Conservation (phyloP, 148 eudicot species). For the Rhododendron ovatum region DNA sequence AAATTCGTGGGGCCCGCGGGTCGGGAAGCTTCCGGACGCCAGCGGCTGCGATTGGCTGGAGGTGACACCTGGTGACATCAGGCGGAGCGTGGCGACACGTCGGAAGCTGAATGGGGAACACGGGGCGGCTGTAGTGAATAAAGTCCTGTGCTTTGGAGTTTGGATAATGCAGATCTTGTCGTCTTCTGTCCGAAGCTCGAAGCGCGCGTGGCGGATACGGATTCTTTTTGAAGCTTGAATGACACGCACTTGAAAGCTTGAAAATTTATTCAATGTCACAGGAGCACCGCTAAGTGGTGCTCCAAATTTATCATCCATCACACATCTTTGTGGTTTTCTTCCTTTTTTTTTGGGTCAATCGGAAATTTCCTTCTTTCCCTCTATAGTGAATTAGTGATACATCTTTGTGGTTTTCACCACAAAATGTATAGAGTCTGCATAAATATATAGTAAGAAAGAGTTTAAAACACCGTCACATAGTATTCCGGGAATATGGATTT, state of each 20-base stretch:
- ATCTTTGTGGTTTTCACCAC: too few relatives aligned
- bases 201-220: not conserved
- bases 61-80: not conserved
- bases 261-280: too few relatives aligned
- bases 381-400: too few relatives aligned
- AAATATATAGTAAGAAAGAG: too few relatives aligned
- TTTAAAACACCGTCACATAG: too few relatives aligned
- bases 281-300: too few relatives aligned
- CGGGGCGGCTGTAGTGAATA: constrained; percentile 1
- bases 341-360: too few relatives aligned
- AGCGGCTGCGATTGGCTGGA: not conserved
- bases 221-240: not conserved
- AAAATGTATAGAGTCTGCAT: too few relatives aligned
- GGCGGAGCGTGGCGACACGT: not conserved
- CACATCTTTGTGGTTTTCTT: too few relatives aligned
- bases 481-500: too few relatives aligned
- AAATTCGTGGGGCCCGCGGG: constrained; percentile 2
- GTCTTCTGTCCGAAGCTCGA: not conserved
- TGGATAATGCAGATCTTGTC: not conserved
- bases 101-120: not conserved
- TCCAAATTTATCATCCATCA: too few relatives aligned
- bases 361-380: too few relatives aligned
- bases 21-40: not conserved
- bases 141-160: not conserved
- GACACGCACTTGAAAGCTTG: not conserved